Evolutionary conservation across 1,284 basidiomycete species (phyloP).

Genomic region (Hymenochaete sp.): DNA sequence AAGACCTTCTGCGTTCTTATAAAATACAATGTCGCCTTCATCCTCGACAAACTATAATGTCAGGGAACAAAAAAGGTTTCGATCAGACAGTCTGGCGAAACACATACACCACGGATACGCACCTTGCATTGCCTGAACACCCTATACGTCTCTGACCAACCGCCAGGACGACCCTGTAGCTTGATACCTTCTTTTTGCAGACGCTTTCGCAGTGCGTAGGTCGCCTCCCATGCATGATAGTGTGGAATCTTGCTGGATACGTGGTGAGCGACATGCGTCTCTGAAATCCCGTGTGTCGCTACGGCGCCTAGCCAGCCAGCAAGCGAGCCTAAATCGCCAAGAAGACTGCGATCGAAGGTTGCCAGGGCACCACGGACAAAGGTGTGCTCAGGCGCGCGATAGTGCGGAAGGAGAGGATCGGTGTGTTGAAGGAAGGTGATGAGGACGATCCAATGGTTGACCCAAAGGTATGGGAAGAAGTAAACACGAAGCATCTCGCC

Average conservation of each 20-base stretch:
- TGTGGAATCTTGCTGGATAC: constrained; percentile 7
- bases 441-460: constrained; percentile 27
- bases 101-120: constrained; percentile 21
- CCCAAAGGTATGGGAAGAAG: constrained; percentile 30
- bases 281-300: background rate
- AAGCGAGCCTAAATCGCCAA: constrained; percentile 34
- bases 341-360: constrained; percentile 47
- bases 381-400: constrained; percentile 38
- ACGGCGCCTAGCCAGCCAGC: background rate
- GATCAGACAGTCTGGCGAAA: constrained; percentile 39
- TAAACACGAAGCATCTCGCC: constrained; percentile 28
- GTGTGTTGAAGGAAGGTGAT: constrained; percentile 32
- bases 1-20: constrained; percentile 69
- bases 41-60: constrained; percentile 36
- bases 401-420: constrained; percentile 35
- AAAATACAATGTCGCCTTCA: constrained; percentile 67
- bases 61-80: constrained; percentile 50
- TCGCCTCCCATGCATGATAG: constrained; percentile 14
- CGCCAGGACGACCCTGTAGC: constrained; percentile 31
- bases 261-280: constrained; percentile 28
- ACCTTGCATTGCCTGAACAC: constrained; percentile 10
- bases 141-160: constrained; percentile 6
- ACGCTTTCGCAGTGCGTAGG: constrained; percentile 33
- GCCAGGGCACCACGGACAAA: constrained; percentile 48
- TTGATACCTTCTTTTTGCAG: constrained; percentile 9